Conservation (phyloP, 345 rosid genomes). For the Pistacia integerrima region DNA sequence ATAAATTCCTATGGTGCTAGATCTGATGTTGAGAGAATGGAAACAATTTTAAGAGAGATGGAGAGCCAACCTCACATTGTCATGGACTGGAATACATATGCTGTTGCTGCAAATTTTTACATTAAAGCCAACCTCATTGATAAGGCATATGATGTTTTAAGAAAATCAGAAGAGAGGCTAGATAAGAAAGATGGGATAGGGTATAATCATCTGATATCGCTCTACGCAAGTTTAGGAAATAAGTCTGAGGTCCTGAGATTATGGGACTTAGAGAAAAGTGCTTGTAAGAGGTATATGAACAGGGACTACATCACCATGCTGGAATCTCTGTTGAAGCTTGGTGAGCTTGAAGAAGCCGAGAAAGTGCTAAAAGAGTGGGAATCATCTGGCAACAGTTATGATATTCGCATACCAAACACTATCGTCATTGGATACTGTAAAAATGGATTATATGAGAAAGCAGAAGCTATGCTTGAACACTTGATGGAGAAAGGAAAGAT, state of each 20-base stretch:
- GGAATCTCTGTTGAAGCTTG: slow-evolving; percentile 70
- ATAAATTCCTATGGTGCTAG: slow-evolving; percentile 68
- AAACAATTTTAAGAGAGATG: slow-evolving; percentile 64
- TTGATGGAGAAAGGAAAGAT: slow-evolving; percentile 49
- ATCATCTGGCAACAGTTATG: slow-evolving; percentile 62
- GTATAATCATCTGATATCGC: slow-evolving; percentile 70
- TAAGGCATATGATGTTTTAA: slow-evolving; percentile 57
- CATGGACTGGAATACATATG: slow-evolving; percentile 87
- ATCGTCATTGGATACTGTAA: slow-evolving; percentile 46
- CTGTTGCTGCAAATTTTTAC: slow-evolving; percentile 71
- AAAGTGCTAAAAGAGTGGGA: slow-evolving; percentile 68
- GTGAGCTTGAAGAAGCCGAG: slow-evolving; percentile 67
- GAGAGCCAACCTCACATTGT: slow-evolving; percentile 50
- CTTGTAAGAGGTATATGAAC: slow-evolving; percentile 65
- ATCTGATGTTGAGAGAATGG: slow-evolving; percentile 59
- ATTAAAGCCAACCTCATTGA: slow-evolving; percentile 49
- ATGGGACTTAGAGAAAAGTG: slow-evolving; percentile 66
- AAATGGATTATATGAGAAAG: slow-evolving; percentile 51
- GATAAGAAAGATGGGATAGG: slow-evolving; percentile 73
- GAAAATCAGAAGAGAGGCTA: slow-evolving; percentile 58
- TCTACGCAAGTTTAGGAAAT: slow-evolving; percentile 65
- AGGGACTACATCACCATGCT: slow-evolving; percentile 61
- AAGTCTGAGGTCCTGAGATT: slow-evolving; percentile 65
- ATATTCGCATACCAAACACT: slow-evolving; percentile 53
- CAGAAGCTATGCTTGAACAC: slow-evolving; percentile 58